Base-by-base conservation (phyloP, 129 eudicot species). In the Deinandra increscens region DNA sequence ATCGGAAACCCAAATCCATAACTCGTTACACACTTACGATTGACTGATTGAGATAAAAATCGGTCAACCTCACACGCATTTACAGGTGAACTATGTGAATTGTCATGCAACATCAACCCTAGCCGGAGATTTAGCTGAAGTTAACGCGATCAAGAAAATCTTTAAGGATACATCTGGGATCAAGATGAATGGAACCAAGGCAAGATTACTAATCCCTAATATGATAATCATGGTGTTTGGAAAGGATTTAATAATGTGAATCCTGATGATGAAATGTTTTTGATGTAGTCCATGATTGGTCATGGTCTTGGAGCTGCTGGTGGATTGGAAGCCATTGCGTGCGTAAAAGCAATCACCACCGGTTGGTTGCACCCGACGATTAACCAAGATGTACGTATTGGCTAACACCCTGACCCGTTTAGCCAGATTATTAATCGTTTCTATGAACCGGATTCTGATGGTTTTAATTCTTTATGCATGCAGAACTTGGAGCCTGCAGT, bases 271-370 rank as follows among this genome's bases (percentile, higher is more conserved):
- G 15, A 13, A 75, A 20, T 20, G 6, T 36, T 36, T 61, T 6
- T 67, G 38, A 73, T 78, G 51, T 49, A 90, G 97, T 90, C 97
- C 12, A 87, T 87, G 89, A 90, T 83, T 8, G 97, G 97, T 64
- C 97, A 90, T 66, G 90, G 95, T 10, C 88, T 90, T 42, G 97
- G 97, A 39, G 97, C 97, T 66, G 90, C 97, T 33, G 95, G 95
- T 22, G 96, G 92, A 36, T 70, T 89, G 53, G 93, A 89, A 84
- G 96, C 94, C 62, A 86, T 89, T 53, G 91, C 89, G 8, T 83
- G 91, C 76, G 81, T 90, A 20, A 87, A 87, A 78, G 97, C 97
- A 64, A 83, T 90, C 68, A 84, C 60, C 59, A 87, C 97, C 0
- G 89, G 91, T 43, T 90, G 97, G 97, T 68, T 87, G 49, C 95